Conservation (phyloP, 139 green algal species). For the Astrephomene gubernaculifera region DNA sequence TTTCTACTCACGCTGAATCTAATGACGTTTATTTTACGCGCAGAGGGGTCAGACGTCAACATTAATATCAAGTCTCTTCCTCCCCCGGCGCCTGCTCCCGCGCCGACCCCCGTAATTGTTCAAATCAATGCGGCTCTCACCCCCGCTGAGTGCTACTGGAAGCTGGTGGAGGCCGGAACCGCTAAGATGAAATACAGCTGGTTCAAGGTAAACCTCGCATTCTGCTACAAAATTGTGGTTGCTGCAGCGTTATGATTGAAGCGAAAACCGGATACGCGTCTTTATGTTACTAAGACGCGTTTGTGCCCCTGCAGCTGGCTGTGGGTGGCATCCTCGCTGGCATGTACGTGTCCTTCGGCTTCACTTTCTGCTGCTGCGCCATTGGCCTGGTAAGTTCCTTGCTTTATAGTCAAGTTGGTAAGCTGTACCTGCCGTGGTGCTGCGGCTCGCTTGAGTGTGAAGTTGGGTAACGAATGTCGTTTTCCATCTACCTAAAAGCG, state of each 20-base stretch:
- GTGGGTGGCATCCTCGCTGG: slow-evolving; percentile 67
- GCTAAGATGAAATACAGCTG: slow-evolving; percentile 4
- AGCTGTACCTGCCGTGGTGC: no score
- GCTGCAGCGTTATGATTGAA: no score
- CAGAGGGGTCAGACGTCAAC: neutral
- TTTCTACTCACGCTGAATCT: neutral
- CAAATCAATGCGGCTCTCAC: neutral
- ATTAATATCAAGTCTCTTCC: neutral
- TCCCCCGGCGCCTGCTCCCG: neutral
- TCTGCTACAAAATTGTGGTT: no score
- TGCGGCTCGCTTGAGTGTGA: no score
- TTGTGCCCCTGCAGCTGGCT: slow-evolving; percentile 3
- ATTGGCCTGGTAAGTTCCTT: slow-evolving; percentile 45
- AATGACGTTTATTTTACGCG: neutral
- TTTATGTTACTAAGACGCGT: no score
- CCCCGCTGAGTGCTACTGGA: neutral
- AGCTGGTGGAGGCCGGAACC: neutral
- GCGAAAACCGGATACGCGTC: no score
- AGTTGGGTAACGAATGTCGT: no score
- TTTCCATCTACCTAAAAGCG: no score
- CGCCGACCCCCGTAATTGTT: neutral
- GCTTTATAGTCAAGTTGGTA: no score
- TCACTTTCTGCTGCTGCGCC: slow-evolving; percentile 64
- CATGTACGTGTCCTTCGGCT: slow-evolving; percentile 77
- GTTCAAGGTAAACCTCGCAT: slow-evolving; percentile 10